Conservation (phyloP, 2,329 filamentous ascomycete genomes). For the Zymoseptoria pseudotritici region DNA sequence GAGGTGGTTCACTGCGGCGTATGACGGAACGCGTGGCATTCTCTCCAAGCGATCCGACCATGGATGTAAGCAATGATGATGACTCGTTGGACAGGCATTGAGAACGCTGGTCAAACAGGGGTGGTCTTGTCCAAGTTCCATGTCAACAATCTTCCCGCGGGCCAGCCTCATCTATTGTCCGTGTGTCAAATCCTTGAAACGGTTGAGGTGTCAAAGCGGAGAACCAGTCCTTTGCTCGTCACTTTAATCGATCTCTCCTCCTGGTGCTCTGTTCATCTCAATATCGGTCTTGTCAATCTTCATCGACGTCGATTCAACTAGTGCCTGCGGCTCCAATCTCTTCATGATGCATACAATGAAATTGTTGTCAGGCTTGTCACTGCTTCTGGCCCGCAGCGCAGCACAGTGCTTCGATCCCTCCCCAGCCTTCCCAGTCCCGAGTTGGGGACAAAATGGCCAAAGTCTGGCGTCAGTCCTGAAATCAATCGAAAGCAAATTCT, state of each 20-base stretch:
- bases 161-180: too few species aligned
- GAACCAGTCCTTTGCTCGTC: background rate
- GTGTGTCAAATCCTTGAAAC: background rate
- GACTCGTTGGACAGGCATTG: too few species aligned
- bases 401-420: conserved; percentile 25
- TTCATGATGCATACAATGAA: background rate
- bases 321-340: background rate
- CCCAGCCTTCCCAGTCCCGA: conserved; percentile 26
- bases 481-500: conserved; percentile 21
- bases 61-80: too few species aligned
- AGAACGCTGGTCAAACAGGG: background rate
- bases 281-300: background rate
- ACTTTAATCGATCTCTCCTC: too few species aligned
- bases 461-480: conserved; percentile 17
- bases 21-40: background rate
- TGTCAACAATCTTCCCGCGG: background rate
- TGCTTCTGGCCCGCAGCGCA: background rate
- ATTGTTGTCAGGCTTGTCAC: background rate
- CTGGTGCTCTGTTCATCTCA: too few species aligned
- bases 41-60: background rate
- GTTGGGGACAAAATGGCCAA: conserved; percentile 15
- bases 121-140: background rate
- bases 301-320: background rate
- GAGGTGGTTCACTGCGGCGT: background rate
- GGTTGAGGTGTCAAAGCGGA: background rate